Evolutionary conservation across 73 alveolate species (phyloP).

Genomic region (Tetrahymena elliotti): DNA sequence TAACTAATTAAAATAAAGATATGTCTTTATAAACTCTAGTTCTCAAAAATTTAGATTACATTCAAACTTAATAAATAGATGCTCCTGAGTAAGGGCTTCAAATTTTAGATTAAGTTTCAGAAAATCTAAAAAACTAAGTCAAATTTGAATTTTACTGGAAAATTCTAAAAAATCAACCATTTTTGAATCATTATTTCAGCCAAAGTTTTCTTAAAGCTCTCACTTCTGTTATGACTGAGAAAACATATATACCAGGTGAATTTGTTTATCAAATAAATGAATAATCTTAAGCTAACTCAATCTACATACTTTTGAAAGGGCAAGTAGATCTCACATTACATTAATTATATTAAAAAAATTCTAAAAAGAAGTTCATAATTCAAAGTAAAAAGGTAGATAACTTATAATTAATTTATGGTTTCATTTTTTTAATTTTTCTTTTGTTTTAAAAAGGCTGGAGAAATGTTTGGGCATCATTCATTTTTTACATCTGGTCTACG

Average conservation of each 20-base stretch:
- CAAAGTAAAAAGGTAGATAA: not conserved
- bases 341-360: not conserved
- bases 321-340: not conserved
- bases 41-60: not conserved
- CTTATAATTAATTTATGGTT: not conserved
- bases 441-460: not conserved
- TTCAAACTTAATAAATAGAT: not conserved
- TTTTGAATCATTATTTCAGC: not conserved
- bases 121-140: not conserved
- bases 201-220: not conserved
- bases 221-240: not conserved
- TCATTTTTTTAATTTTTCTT: not conserved
- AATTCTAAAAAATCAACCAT: not conserved
- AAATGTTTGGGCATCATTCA: not conserved
- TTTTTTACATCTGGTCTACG: not conserved
- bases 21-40: not conserved
- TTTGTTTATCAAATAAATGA: not conserved
- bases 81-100: not conserved
- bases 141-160: not conserved
- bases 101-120: not conserved
- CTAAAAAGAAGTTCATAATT: not conserved
- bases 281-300: not conserved
- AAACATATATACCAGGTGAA: not conserved
- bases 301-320: not conserved
- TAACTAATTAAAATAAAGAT: not conserved